A percentile compares a stretch with the other conserved stretches of the same genome.
phyloP scores from a whole-genome alignment of 2,329 filamentous ascomycete genomes.

The Tolypocladium tundrense region DNA sequence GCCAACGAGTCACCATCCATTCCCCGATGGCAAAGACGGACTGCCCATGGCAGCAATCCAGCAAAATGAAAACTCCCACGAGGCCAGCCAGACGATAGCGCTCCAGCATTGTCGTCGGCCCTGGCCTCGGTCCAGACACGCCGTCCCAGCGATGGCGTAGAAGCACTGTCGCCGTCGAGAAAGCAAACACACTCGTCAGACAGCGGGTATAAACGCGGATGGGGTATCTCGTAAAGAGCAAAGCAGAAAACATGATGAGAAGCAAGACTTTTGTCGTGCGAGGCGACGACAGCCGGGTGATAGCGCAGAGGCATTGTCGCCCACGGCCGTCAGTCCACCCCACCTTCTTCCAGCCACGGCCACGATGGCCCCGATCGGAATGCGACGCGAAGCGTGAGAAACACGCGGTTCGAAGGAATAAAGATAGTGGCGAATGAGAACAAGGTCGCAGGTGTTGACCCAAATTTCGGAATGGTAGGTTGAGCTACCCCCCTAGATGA shows the following conservation, averaged over 20 bases:
- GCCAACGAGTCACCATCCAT: no score
- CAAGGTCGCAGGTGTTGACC: not conserved
- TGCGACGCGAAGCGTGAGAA: not conserved
- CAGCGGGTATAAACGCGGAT: constrained; percentile 34
- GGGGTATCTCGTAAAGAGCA: constrained; percentile 30
- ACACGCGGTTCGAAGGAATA: no score
- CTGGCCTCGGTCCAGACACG: constrained; percentile 37
- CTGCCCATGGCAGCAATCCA: not conserved
- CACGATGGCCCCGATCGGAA: not conserved
- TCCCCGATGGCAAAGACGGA: not conserved
- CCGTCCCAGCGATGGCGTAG: constrained; percentile 47
- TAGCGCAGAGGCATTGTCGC: constrained; percentile 4
- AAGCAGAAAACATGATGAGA: constrained; percentile 7
- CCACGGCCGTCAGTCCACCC: not conserved
- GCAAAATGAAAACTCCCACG: constrained; percentile 31
- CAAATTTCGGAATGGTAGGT: constrained; percentile 18
- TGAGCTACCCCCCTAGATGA: constrained; percentile 20
- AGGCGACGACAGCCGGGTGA: constrained; percentile 2
- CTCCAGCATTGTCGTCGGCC: constrained; percentile 39
- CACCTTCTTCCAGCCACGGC: not conserved
- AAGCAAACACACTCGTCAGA: constrained; percentile 25
- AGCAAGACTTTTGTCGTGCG: constrained; percentile 2
- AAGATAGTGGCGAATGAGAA: not conserved
- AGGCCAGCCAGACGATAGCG: constrained; percentile 41
- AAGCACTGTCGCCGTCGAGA: constrained; percentile 45